Evolutionary conservation across 2,329 filamentous ascomycete genomes (phyloP).

Genomic region (Colletotrichum gloeosporioides): DNA sequence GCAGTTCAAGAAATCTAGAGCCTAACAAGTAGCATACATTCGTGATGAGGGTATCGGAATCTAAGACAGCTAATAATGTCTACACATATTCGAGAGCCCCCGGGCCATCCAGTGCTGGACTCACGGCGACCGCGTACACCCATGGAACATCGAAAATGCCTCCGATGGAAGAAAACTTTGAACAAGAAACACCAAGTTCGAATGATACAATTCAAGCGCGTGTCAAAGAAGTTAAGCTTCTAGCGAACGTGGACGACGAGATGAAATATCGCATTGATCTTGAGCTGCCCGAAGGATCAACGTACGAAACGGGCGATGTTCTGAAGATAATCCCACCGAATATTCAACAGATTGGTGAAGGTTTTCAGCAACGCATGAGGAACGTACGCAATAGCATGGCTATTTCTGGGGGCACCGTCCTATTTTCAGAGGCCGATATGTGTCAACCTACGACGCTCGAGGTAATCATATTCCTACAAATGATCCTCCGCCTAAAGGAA

Average conservation of each 20-base stretch:
- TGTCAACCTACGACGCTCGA: neutral
- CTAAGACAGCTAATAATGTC: neutral
- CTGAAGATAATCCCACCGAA: neutral
- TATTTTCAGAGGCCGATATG: neutral
- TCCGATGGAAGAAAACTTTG: rapidly evolving
- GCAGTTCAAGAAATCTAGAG: neutral
- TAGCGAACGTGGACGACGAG: rapidly evolving
- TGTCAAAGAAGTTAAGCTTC: neutral
- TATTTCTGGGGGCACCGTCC: neutral
- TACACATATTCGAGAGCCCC: neutral
- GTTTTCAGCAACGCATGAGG: rapidly evolving
- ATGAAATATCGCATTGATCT: neutral
- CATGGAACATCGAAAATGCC: rapidly evolving
- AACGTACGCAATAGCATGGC: neutral
- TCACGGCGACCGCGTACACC: neutral
- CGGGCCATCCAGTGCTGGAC: neutral
- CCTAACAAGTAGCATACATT: neutral
- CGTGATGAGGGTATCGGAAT: rapidly evolving
- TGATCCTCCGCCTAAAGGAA: rapidly evolving
- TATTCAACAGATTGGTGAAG: neutral
- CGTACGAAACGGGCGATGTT: neutral
- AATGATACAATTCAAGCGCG: neutral
- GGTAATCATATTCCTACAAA: neutral
- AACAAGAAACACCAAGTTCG: rapidly evolving
- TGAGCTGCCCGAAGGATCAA: neutral